Evolutionary conservation across 2,329 filamentous ascomycete species (phyloP).

Genomic region (Aspergillus luchuensis): DNA sequence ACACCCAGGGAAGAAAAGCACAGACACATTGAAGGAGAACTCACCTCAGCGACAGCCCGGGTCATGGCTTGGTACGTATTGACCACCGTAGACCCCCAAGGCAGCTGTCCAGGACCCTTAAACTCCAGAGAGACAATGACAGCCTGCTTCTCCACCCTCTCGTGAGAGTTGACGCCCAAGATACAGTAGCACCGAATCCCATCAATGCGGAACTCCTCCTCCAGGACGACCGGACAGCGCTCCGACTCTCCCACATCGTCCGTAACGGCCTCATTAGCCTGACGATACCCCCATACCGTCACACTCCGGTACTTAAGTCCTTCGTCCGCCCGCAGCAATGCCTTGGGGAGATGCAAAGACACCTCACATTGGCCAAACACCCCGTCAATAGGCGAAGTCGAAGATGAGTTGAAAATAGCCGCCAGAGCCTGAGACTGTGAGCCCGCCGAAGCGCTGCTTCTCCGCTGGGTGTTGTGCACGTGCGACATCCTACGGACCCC

Average conservation of each 20-base stretch:
- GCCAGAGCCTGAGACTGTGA: slow-evolving; percentile 13
- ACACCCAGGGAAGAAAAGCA: slow-evolving; percentile 1
- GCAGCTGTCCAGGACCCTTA: slow-evolving; percentile 34
- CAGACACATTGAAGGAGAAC: neutral
- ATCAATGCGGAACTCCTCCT: slow-evolving; percentile 46
- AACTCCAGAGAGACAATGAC: slow-evolving; percentile 48
- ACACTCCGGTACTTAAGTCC: slow-evolving; percentile 44
- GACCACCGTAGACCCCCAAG: slow-evolving; percentile 37
- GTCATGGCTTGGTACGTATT: slow-evolving; percentile 45
- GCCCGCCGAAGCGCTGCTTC: slow-evolving; percentile 25
- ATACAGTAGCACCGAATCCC: slow-evolving; percentile 50
- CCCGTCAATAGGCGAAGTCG: slow-evolving; percentile 27
- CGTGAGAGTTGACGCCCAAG: slow-evolving; percentile 56
- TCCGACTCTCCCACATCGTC: slow-evolving; percentile 27
- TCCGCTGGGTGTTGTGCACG: slow-evolving; percentile 29
- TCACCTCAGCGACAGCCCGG: slow-evolving; percentile 42
- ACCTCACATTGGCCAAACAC: slow-evolving; percentile 42
- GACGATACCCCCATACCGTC: slow-evolving; percentile 37
- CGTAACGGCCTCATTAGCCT: slow-evolving; percentile 22
- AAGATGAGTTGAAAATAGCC: slow-evolving; percentile 14
- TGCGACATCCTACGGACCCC: slow-evolving; percentile 38
- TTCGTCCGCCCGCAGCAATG: slow-evolving; percentile 45
- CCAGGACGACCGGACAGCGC: slow-evolving; percentile 32
- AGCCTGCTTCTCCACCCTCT: slow-evolving; percentile 53
- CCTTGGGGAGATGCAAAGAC: slow-evolving; percentile 47